These are phyloP conservation scores for Fusarium sublunatum DNA, from an alignment of 2,329 filamentous ascomycete genomes.

Conservation along the genomic window DNA sequence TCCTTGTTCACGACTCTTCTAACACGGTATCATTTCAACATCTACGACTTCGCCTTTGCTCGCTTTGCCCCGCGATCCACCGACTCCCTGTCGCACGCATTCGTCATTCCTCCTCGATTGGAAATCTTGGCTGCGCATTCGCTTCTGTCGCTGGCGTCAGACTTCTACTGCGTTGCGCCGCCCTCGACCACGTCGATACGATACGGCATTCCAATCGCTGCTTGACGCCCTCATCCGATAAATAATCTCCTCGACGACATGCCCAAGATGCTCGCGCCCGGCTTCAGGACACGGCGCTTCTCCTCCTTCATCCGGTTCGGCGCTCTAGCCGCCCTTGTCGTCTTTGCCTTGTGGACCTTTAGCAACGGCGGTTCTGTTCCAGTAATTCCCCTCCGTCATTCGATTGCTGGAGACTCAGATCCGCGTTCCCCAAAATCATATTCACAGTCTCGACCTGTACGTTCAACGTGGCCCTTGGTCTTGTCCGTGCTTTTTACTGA, in stretches of 20 bases:
- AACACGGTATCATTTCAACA: constrained; percentile 3
- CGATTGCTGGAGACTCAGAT: neutral
- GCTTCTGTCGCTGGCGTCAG: constrained; percentile 42
- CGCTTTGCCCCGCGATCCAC: constrained; percentile 30
- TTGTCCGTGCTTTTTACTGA: constrained; percentile 12
- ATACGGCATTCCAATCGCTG: neutral
- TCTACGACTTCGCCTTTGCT: neutral
- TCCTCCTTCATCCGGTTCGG: constrained; percentile 58
- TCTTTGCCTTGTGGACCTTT: constrained; percentile 49
- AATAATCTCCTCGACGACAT: constrained; percentile 28
- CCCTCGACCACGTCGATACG: constrained; percentile 5
- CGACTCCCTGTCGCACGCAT: constrained; percentile 10
- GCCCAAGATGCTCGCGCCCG: constrained; percentile 53
- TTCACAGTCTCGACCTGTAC: constrained; percentile 3
- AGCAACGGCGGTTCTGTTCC: constrained; percentile 32
- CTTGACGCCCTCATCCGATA: constrained; percentile 2
- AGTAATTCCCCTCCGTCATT: constrained; percentile 15
- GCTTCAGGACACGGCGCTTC: constrained; percentile 57
- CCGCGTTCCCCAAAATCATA: neutral
- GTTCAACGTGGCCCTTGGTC: neutral
- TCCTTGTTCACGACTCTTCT: constrained; percentile 6
- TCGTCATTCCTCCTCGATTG: constrained; percentile 28
- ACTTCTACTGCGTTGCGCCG: constrained; percentile 24
- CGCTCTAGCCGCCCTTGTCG: constrained; percentile 52
- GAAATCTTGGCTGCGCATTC: constrained; percentile 27